A percentile compares a stretch with the other conserved stretches of the same genome.
phyloP scores from a whole-genome alignment of 768 basidiomycete species.

The Lentinula sp. region DNA sequence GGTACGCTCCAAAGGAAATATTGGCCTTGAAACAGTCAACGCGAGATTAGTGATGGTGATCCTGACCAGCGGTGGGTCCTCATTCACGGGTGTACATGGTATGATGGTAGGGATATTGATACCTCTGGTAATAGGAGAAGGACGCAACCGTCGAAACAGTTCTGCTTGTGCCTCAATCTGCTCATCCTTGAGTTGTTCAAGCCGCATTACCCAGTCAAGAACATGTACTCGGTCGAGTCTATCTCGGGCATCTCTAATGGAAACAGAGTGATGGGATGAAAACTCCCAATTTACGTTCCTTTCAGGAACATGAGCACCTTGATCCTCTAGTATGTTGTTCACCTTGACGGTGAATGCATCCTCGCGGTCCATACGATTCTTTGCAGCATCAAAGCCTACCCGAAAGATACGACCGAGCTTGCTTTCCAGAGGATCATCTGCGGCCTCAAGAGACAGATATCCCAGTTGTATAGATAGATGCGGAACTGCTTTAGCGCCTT shows the following conservation, averaged over 20 bases:
- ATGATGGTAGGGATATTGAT: conserved; percentile 39
- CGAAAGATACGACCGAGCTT: conserved; percentile 69
- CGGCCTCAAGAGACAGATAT: conserved; percentile 67
- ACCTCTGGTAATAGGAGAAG: conserved; percentile 22
- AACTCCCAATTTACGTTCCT: conserved; percentile 52
- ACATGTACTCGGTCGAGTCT: conserved; percentile 67
- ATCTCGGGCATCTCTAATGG: conserved; percentile 63
- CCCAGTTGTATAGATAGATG: conserved; percentile 51
- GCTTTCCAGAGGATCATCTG: conserved; percentile 82
- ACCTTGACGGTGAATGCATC: conserved; percentile 79
- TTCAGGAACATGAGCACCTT: conserved; percentile 20
- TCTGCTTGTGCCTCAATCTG: conserved; percentile 43
- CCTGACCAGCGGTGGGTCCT: conserved; percentile 66
- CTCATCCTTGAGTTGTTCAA: conserved; percentile 39
- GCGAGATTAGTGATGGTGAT: conserved; percentile 51
- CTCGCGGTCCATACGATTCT: conserved; percentile 65
- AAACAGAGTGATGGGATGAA: conserved; percentile 54
- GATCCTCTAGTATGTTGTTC: conserved; percentile 48
- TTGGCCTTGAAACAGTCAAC: conserved; percentile 51
- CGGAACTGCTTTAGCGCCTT: conserved; percentile 69
- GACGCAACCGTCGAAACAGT: conserved; percentile 39
- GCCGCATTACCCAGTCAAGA: conserved; percentile 63
- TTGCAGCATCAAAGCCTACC: conserved; percentile 66
- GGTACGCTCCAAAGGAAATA: conserved; percentile 49
- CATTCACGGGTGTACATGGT: conserved; percentile 23